Evolutionary conservation across 768 basidiomycete species (phyloP).

Genomic region (Tricholoma sp.): DNA sequence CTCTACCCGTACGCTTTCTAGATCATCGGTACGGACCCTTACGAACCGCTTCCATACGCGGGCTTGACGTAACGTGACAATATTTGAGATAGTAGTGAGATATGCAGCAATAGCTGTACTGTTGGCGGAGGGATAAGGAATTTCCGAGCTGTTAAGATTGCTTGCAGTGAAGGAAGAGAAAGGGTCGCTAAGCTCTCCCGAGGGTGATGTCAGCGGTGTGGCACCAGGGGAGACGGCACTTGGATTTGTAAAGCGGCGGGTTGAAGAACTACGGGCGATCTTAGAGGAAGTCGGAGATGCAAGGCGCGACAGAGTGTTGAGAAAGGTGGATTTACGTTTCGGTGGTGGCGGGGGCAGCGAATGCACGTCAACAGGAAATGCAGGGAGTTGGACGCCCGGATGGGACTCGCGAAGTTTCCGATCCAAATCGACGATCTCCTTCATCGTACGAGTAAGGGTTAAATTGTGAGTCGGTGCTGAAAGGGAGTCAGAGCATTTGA

Average conservation of each 20-base stretch:
- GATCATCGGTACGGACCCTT: slow-evolving; percentile 78
- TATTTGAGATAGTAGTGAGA: slow-evolving; percentile 74
- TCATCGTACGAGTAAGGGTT: slow-evolving; percentile 73
- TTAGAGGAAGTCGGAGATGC: slow-evolving; percentile 66
- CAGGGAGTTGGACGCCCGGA: slow-evolving; percentile 52
- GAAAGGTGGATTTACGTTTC: slow-evolving; percentile 80
- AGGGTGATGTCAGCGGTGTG: slow-evolving; percentile 47
- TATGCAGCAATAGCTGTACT: slow-evolving; percentile 73
- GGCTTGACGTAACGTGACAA: slow-evolving; percentile 52
- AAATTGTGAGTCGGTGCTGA: slow-evolving; percentile 87
- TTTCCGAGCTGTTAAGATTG: slow-evolving; percentile 22
- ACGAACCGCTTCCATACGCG: slow-evolving; percentile 85
- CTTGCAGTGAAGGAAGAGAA: slow-evolving; percentile 41
- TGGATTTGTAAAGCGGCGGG: slow-evolving; percentile 31
- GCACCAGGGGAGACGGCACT: slow-evolving; percentile 29
- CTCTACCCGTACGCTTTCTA: slow-evolving; percentile 83
- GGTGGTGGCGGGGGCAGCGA: slow-evolving; percentile 44
- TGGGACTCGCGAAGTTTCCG: slow-evolving; percentile 67
- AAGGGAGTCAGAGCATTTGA: slow-evolving; percentile 18
- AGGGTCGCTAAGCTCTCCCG: slow-evolving; percentile 56
- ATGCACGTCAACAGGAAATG: slow-evolving; percentile 55
- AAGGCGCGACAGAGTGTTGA: slow-evolving; percentile 81
- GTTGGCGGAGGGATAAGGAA: slow-evolving; percentile 37
- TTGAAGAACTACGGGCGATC: slow-evolving; percentile 31
- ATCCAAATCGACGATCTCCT: slow-evolving; percentile 80